These are phyloP conservation scores for Fusarium acutatum DNA, from an alignment of 2,329 filamentous ascomycete genomes.

Conservation along the genomic window DNA sequence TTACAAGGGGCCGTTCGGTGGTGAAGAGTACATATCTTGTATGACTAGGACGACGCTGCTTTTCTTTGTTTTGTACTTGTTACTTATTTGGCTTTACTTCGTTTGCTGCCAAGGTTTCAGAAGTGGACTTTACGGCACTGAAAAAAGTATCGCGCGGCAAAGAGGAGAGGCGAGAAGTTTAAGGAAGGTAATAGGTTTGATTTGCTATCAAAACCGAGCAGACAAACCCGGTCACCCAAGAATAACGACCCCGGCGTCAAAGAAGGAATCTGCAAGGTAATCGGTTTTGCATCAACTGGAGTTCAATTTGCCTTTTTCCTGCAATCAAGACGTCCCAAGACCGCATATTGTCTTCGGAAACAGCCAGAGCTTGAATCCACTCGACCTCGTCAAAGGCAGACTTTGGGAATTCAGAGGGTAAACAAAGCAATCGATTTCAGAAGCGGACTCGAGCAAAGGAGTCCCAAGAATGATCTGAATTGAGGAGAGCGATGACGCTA, in stretches of 20 bases:
- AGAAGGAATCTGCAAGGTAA: slow-evolving; percentile 28
- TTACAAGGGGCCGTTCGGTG: slow-evolving; percentile 27
- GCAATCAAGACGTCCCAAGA: slow-evolving; percentile 33
- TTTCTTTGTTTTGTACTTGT: slow-evolving; percentile 31
- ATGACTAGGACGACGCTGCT: slow-evolving; percentile 44
- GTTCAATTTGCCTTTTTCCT: slow-evolving; percentile 41
- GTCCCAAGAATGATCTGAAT: slow-evolving; percentile 39
- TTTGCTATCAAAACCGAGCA: slow-evolving; percentile 39
- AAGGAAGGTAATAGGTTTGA: slow-evolving; percentile 41
- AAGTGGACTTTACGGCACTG: neutral
- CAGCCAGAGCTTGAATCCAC: slow-evolving; percentile 43
- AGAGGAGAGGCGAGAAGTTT: slow-evolving; percentile 14
- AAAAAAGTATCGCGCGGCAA: slow-evolving; percentile 4
- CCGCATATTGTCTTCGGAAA: slow-evolving; percentile 38
- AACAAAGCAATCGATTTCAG: slow-evolving; percentile 34
- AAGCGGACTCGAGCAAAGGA: slow-evolving; percentile 39
- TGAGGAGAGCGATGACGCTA: slow-evolving; percentile 47
- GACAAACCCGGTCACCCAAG: slow-evolving; percentile 28
- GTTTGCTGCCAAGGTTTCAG: slow-evolving; percentile 3
- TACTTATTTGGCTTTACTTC: slow-evolving; percentile 28
- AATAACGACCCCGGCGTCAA: slow-evolving; percentile 29
- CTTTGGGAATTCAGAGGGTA: slow-evolving; percentile 37
- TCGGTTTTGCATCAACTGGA: slow-evolving; percentile 41
- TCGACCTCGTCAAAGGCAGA: slow-evolving; percentile 44
- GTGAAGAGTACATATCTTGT: slow-evolving; percentile 42